Base-by-base conservation (phyloP, 2,329 filamentous ascomycete species). In the Leptographium flavum region DNA sequence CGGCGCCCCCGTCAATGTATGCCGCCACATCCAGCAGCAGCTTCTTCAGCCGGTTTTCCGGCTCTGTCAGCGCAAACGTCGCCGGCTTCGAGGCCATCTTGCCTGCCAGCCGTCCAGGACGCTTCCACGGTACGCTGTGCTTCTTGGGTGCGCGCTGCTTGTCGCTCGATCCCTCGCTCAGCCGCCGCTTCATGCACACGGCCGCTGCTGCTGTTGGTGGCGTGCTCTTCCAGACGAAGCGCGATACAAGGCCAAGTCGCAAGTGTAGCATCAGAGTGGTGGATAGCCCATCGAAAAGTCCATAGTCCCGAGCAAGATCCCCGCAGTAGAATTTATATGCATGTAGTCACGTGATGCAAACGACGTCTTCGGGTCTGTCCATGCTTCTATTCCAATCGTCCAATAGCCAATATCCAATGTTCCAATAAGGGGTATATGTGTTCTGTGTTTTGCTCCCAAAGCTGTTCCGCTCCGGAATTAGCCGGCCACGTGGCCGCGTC, bases 1-100 rank as follows among this genome's bases (percentile, higher is more conserved):
- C 46, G 5, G 22, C 28, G 17, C 23, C 27, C 27, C 60, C 55
- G 54, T 83, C 74, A 49, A 87, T 79, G 55, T 79, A 81, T 11
- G 71, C 62, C 22, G 84, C 85, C n/a, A 87, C 83, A 58, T 93
- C 86, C 17, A 95, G 70, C 19, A 96, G 73, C 13, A 95, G 72
- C n/a, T 66, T 63, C 49, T 81, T 80, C 33, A 95, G 71, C 51
- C 79, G 81, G 35, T 70, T 64, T 62, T 96, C 90, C 45, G 77
- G 71, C 5, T 74, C 65, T 13, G 75, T 87, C 49, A 95, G 76
- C 47, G 63, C 57, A 35, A 76, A 28, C 27, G 27, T 44, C 31
- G 25, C 8, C 27, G 14, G 15, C 11, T 31, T 45, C 13, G 36
- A 42, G 45, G 41, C 45, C 42, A 37, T 47, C 2, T 33, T 48